Evolutionary conservation across 129 eudicot species (phyloP).

Genomic region (sunflower (Helianthus annuus)): DNA sequence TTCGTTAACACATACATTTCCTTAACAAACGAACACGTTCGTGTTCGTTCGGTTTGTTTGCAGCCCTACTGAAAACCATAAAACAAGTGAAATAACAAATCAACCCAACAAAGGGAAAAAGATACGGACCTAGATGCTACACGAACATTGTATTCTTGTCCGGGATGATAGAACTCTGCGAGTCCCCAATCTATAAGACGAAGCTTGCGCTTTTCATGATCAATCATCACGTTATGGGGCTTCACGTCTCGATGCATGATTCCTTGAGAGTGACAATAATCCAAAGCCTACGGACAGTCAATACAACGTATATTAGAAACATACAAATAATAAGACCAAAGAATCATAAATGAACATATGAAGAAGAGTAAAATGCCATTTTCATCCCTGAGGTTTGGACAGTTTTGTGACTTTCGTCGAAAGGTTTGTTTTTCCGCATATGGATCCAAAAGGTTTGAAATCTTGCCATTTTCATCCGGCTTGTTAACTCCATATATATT

Average conservation of each 20-base stretch:
- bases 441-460: too few relatives aligned
- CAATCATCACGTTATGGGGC: slow-evolving; percentile 94
- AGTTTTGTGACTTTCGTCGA: too few relatives aligned
- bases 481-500: too few relatives aligned
- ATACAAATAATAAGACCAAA: not conserved
- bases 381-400: too few relatives aligned
- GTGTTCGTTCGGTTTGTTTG: too few relatives aligned
- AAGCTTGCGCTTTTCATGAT: slow-evolving; percentile 88
- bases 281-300: slow-evolving; percentile 60
- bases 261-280: slow-evolving; percentile 91
- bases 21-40: too few relatives aligned
- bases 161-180: slow-evolving; percentile 90
- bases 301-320: not conserved
- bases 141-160: slow-evolving; percentile 88
- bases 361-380: too few relatives aligned
- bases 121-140: slow-evolving; percentile 80
- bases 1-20: too few relatives aligned
- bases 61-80: too few relatives aligned
- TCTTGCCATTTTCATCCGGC: too few relatives aligned
- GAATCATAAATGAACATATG: not conserved
- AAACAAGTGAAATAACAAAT: too few relatives aligned
- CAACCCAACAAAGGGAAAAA: not conserved
- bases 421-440: too few relatives aligned
- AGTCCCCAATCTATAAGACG: slow-evolving; percentile 95
- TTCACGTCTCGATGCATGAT: slow-evolving; percentile 95